Conservation (phyloP, 805 yeast species). For the Teunomyces atbi region DNA sequence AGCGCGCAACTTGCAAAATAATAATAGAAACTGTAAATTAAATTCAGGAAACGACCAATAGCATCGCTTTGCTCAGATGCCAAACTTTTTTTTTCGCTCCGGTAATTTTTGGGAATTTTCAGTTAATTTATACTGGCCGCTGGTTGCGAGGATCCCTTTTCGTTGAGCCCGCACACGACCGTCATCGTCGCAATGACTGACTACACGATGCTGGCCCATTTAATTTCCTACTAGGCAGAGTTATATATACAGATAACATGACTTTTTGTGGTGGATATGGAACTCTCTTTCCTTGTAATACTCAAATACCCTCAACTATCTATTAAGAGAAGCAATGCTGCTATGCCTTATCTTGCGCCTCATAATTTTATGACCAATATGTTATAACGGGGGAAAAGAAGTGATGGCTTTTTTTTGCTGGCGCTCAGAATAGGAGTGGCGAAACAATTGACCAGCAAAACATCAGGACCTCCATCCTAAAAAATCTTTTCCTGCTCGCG, state of each 20-base stretch:
- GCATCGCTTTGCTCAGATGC: constrained; percentile 8
- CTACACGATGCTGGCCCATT: constrained; percentile 1
- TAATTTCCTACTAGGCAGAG: not conserved
- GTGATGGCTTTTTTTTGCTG: constrained; percentile 1
- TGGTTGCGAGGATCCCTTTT: constrained; percentile 4
- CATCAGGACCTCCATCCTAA: not conserved
- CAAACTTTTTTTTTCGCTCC: constrained; percentile 2
- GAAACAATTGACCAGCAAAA: not conserved
- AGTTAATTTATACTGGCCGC: constrained; percentile 10
- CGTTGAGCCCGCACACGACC: constrained; percentile 10
- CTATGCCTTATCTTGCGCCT: not conserved
- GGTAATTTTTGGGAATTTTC: constrained; percentile 6
- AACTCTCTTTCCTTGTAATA: not conserved
- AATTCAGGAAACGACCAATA: constrained; percentile 8
- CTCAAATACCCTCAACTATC: not conserved
- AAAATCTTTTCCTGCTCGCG: not conserved
- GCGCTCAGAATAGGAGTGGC: constrained; percentile 4
- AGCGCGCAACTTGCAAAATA: not conserved
- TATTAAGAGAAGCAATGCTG: not conserved
- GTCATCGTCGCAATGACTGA: not conserved
- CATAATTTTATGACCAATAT: not conserved
- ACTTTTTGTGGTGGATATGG: not conserved
- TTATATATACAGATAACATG: not conserved
- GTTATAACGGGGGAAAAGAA: not conserved
- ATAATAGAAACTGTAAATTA: constrained; percentile 3